Conservation (phyloP, 345 rosid genomes). For the Camelina hispida region DNA sequence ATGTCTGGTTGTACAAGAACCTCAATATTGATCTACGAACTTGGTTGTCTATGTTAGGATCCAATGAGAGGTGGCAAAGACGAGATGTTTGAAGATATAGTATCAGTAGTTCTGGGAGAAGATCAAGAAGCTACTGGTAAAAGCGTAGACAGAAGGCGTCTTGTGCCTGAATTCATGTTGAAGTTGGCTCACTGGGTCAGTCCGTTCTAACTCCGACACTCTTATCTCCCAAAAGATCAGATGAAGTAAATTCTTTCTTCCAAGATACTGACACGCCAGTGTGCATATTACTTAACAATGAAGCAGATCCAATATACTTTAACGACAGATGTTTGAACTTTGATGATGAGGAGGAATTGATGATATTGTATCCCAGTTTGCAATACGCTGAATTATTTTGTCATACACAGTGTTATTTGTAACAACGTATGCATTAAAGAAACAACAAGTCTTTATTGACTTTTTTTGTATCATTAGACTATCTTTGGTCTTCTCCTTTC, state of each 20-base stretch:
- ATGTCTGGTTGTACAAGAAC: slow-evolving; percentile 6
- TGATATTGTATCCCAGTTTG: slow-evolving; percentile 11
- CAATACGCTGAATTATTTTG: slow-evolving; percentile 27
- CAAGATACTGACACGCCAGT: slow-evolving; percentile 15
- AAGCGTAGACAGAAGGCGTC: slow-evolving; percentile 73
- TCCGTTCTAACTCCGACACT: slow-evolving; percentile 63
- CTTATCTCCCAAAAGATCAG: slow-evolving; percentile 9
- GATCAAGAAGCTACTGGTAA: slow-evolving; percentile 59
- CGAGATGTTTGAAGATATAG: slow-evolving; percentile 82
- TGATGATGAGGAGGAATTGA: slow-evolving; percentile 11
- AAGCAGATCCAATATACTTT: neutral
- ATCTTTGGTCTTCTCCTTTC: neutral
- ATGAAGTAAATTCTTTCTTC: slow-evolving; percentile 3
- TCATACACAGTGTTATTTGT: slow-evolving; percentile 12
- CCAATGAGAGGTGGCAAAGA: slow-evolving; percentile 98
- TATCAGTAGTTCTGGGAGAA: slow-evolving; percentile 62
- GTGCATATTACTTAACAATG: slow-evolving; percentile 36
- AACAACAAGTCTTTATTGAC: slow-evolving; percentile 17
- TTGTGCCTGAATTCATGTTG: slow-evolving; percentile 92
- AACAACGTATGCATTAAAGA: slow-evolving; percentile 5
- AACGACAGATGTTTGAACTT: slow-evolving; percentile 28
- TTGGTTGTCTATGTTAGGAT: slow-evolving; percentile 58
- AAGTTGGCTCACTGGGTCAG: slow-evolving; percentile 81
- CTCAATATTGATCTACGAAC: slow-evolving; percentile 8
- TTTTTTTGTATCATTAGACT: neutral